A percentile compares a stretch with the other conserved stretches of the same genome.
Evolutionary conservation across 2,329 filamentous ascomycete genomes (phyloP).

Genomic region (Ascochyta lentis): DNA sequence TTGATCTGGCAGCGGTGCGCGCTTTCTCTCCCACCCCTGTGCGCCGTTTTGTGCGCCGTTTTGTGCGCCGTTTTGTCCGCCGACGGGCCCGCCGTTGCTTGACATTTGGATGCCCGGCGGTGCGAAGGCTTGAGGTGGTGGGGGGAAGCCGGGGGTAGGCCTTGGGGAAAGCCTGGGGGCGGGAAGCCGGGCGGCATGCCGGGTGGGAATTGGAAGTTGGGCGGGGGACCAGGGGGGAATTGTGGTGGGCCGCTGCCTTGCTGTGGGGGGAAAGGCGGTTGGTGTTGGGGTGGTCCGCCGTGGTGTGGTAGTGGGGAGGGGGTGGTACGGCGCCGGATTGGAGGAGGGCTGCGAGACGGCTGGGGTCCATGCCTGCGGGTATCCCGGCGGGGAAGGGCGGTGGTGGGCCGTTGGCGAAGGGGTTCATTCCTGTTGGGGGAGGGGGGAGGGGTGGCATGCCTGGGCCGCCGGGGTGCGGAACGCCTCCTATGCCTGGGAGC

Average conservation of each 20-base stretch:
- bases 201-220: conserved; percentile 37
- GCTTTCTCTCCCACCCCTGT: conserved; percentile 38
- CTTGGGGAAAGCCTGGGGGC: conserved; percentile 19
- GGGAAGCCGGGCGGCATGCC: conserved; percentile 41
- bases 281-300: conserved; percentile 30
- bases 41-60: conserved; percentile 1
- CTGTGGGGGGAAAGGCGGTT: conserved; percentile 35
- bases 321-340: conserved; percentile 46
- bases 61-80: conserved; percentile 18
- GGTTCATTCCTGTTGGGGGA: conserved; percentile 29
- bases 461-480: conserved; percentile 31
- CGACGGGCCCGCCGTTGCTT: background rate
- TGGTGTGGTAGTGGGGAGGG: conserved; percentile 41
- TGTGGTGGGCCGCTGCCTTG: conserved; percentile 15
- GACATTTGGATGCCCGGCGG: conserved; percentile 24
- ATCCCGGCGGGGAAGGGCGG: conserved; percentile 30
- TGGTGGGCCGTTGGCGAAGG: conserved; percentile 29
- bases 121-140: conserved; percentile 29
- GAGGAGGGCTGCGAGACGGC: conserved; percentile 45
- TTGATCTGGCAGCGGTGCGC: conserved; percentile 80
- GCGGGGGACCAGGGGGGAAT: conserved; percentile 49
- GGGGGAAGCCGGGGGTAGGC: conserved; percentile 36
- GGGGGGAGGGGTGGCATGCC: conserved; percentile 29
- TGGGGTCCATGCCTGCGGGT: conserved; percentile 35
- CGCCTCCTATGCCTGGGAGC: conserved; percentile 57